Evolutionary conservation across 2,329 filamentous ascomycete genomes (phyloP), one percentile per base, ranked within the genome.

Genomic region (Sporothrix luriei): DNA sequence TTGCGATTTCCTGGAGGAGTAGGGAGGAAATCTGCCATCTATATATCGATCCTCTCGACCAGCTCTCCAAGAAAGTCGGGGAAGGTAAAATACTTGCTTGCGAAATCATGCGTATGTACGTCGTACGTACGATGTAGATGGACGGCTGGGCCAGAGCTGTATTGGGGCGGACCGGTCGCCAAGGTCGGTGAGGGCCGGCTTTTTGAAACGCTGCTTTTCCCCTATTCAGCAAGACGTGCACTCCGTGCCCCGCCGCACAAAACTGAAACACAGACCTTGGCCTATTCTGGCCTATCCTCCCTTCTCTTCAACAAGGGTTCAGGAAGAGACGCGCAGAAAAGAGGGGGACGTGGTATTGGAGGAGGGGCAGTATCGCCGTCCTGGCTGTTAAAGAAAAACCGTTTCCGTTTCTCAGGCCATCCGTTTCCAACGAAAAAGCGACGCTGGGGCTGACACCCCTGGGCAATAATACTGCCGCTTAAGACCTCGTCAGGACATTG

Each of bases 301-400:
- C 33, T 52, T 21, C 33, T 66, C 64, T 66, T 54, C 64, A 54
- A 40, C 51, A 66, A n/a, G 64, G 48, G 2, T 7, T 40, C 61
- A 43, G 33, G 64, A 55, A 43, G 6, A 26, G 51, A 51, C 51
- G 48, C 65, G 38, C 51, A 57, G 16, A 68, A 68, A 68, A 68
- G 66, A 68, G 66, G 66, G 66, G 66, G 66, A 68, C 52, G 66
- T 68, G 54, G 66, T 51, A 68, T 68, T 43, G 26, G 43, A 24
- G 26, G 52, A 68, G 66, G 52, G 66, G 66, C 52, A 59, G 52
- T 51, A 21, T 59, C 52, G 66, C 49, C 54, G 26, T 59, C 29
- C 62, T 65, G 62, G 29, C 62, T 13, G 62, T 24, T 66, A 29
- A 33, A 66, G 48, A 66, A 52, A 48, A 52, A 48, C 48, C 62